Evolutionary conservation across 2,329 filamentous ascomycete species (phyloP).

Genomic region (Furcasterigmium sp.): DNA sequence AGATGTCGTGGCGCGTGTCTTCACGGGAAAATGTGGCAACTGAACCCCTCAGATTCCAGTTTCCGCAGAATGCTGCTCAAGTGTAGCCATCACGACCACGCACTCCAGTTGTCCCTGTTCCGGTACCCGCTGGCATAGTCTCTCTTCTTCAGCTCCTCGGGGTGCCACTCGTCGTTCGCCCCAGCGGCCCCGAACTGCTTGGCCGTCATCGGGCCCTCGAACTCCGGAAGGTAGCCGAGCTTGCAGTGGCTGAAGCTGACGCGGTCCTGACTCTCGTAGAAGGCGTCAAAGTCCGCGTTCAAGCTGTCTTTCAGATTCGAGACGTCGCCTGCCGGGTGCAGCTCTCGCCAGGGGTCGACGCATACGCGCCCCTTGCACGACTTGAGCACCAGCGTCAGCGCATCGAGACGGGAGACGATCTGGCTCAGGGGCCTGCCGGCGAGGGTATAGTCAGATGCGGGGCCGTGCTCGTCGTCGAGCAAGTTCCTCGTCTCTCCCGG

Average conservation of each 20-base stretch:
- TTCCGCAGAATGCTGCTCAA: too few relatives aligned
- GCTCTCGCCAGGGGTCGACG: constrained; percentile 4
- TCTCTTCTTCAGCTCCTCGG: not conserved
- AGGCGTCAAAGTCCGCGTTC: constrained; percentile 12
- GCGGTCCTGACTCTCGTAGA: constrained; percentile 31
- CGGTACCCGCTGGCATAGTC: constrained; percentile 3
- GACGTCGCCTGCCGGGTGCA: constrained; percentile 18
- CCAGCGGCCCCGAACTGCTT: constrained; percentile 25
- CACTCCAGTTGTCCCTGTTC: constrained; percentile 16
- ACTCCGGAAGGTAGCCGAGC: constrained; percentile 46
- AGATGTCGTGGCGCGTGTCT: too few relatives aligned
- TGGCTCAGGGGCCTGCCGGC: constrained; percentile 1
- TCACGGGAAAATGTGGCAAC: too few relatives aligned
- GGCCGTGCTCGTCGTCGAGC: not conserved
- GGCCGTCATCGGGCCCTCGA: constrained; percentile 42
- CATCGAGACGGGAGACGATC: constrained; percentile 8
- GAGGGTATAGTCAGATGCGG: not conserved
- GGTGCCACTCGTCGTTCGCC: constrained; percentile 8
- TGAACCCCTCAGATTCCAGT: too few relatives aligned
- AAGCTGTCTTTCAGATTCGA: constrained; percentile 43
- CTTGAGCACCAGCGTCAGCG: constrained; percentile 10
- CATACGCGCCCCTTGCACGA: constrained; percentile 6
- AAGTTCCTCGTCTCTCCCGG: not conserved
- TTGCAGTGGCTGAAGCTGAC: constrained; percentile 48
- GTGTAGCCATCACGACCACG: constrained; percentile 20